phyloP scores from a whole-genome alignment of 2,329 filamentous ascomycete genomes.

The Beauveria rudraprayagi region DNA sequence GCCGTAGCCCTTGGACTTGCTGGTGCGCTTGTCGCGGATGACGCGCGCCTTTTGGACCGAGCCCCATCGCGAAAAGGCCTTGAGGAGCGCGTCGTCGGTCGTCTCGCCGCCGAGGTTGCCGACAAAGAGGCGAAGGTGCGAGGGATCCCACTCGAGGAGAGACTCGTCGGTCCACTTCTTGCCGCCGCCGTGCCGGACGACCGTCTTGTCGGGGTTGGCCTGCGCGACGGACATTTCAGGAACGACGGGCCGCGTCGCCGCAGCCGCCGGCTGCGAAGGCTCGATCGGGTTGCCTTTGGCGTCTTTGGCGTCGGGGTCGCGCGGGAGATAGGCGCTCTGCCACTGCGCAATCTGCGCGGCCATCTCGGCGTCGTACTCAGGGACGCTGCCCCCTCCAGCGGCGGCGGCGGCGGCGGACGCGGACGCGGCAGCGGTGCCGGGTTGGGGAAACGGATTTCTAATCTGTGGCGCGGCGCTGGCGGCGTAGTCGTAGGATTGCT shows the following conservation, averaged over 20 bases:
- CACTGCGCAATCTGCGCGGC: conserved; percentile 90
- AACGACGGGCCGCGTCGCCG: conserved; percentile 16
- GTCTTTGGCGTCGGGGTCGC: conserved; percentile 32
- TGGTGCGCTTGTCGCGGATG: conserved; percentile 89
- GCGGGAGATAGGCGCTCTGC: conserved; percentile 76
- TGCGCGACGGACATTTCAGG: conserved; percentile 34
- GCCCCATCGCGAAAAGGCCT: conserved; percentile 82
- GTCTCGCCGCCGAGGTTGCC: conserved; percentile 96
- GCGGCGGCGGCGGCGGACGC: conserved; percentile 4
- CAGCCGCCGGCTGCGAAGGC: conserved; percentile 10
- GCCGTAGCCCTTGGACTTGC: conserved; percentile 91
- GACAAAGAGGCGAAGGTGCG: conserved; percentile 90
- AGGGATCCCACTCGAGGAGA: conserved; percentile 90
- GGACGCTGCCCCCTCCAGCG: conserved; percentile 17
- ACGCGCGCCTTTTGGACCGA: conserved; percentile 90
- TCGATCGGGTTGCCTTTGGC: conserved; percentile 14
- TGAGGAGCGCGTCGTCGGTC: conserved; percentile 89
- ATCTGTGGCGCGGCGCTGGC: conserved; percentile 54
- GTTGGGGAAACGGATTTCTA: conserved; percentile 70
- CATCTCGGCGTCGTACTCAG: conserved; percentile 62
- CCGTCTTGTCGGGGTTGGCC: conserved; percentile 59
- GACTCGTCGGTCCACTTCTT: conserved; percentile 86
- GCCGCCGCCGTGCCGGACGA: conserved; percentile 79
- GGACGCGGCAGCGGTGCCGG: conserved; percentile 34
- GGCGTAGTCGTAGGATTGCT: conserved; percentile 28